A percentile compares a stretch with the other conserved stretches of the same genome.
These are phyloP conservation scores for Madurella fahalii DNA, from an alignment of 2,329 filamentous ascomycete genomes.

Conservation along the genomic window DNA sequence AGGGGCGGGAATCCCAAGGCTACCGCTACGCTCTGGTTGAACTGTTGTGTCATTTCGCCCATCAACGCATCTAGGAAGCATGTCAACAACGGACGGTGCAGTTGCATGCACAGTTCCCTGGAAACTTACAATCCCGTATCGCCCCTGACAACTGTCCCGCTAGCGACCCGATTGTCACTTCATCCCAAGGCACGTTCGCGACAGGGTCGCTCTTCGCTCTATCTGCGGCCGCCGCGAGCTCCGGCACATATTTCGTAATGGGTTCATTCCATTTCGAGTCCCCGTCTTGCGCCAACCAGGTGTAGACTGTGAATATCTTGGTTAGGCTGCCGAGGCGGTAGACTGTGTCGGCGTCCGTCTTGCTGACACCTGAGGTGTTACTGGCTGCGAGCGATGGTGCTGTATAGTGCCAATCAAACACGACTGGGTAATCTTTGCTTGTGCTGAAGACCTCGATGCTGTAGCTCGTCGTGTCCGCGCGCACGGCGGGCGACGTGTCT, in stretches of 20 bases:
- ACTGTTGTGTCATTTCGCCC: constrained; percentile 22
- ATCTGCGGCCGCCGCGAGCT: constrained; percentile 33
- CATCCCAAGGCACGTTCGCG: constrained; percentile 22
- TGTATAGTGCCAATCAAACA: constrained; percentile 28
- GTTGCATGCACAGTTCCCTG: not conserved
- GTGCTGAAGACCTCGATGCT: constrained; percentile 32
- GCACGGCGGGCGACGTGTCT: constrained; percentile 25
- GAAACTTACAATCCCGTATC: constrained; percentile 24
- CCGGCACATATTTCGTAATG: constrained; percentile 40
- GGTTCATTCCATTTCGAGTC: constrained; percentile 37
- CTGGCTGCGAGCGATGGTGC: constrained; percentile 16
- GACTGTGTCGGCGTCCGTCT: constrained; percentile 32
- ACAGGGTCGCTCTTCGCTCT: constrained; percentile 26
- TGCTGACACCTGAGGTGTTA: constrained; percentile 28
- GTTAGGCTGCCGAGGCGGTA: constrained; percentile 42
- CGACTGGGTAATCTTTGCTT: constrained; percentile 13
- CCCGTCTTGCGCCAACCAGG: constrained; percentile 39
- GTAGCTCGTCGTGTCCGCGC: constrained; percentile 34
- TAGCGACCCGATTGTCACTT: constrained; percentile 26
- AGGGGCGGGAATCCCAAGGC: constrained; percentile 23
- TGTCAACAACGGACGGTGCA: not conserved
- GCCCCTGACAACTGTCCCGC: constrained; percentile 26
- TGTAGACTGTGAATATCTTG: constrained; percentile 42
- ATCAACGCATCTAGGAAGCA: constrained; percentile 19
- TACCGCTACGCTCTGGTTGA: constrained; percentile 16